Conservation (phyloP, 1,139 yeast species). For the Candida sp. region DNA sequence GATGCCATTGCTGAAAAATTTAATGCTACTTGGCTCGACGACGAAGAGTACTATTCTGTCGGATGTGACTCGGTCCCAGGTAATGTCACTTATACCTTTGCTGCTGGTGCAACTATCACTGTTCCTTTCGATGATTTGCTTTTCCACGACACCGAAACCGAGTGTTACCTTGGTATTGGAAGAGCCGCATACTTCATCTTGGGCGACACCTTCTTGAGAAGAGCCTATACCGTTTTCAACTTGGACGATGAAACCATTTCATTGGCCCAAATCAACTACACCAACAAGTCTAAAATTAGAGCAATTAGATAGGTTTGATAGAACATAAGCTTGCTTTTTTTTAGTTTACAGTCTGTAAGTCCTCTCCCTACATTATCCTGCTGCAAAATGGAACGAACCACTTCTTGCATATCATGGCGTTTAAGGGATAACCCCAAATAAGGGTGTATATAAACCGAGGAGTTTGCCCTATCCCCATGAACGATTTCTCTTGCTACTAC, state of each 20-base stretch:
- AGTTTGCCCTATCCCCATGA: too few species aligned
- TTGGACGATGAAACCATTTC: conserved; percentile 26
- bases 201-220: conserved; percentile 34
- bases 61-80: conserved; percentile 7
- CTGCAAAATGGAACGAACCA: too few species aligned
- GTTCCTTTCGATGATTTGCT: conserved; percentile 30
- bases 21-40: conserved; percentile 18
- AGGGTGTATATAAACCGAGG: too few species aligned
- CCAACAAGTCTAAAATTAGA: conserved; percentile 6
- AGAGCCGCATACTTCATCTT: conserved; percentile 11
- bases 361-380: too few species aligned
- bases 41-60: conserved; percentile 6
- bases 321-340: not conserved
- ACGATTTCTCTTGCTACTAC: not conserved
- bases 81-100: conserved; percentile 26
- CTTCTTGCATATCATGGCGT: too few species aligned
- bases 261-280: conserved; percentile 27
- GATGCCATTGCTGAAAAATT: conserved; percentile 22
- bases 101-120: conserved; percentile 26
- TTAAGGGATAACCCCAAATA: too few species aligned
- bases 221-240: conserved; percentile 29
- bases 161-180: not conserved
- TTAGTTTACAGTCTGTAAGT: too few species aligned
- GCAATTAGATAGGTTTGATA: not conserved
- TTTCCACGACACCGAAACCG: conserved; percentile 13